These are phyloP conservation scores for Luvunga scandens DNA, from an alignment of 345 rosid genomes.

Conservation along the genomic window DNA sequence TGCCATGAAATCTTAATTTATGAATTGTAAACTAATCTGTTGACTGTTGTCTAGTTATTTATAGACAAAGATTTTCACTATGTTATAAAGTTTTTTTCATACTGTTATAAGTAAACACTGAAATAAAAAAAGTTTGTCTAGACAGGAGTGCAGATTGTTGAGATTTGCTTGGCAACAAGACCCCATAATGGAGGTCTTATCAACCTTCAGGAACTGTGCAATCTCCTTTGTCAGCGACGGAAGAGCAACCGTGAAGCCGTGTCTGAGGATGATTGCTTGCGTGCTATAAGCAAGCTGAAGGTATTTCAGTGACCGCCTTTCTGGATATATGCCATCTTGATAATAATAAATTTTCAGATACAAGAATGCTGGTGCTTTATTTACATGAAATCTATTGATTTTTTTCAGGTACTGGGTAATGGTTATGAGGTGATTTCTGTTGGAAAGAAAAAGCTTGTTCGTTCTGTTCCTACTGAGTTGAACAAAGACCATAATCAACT, in stretches of 20 bases:
- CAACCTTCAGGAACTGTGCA: constrained; percentile 78
- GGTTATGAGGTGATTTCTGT: constrained; percentile 90
- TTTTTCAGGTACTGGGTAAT: constrained; percentile 68
- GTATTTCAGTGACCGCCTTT: constrained; percentile 26
- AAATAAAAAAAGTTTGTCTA: constrained; percentile 28
- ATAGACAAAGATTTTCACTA: background rate
- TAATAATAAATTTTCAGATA: background rate
- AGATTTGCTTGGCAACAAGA: constrained; percentile 91
- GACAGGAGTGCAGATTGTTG: constrained; percentile 91
- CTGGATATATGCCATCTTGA: background rate
- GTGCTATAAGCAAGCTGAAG: constrained; percentile 92
- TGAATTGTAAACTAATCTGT: background rate
- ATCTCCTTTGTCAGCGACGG: constrained; percentile 64
- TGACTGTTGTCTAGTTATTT: background rate
- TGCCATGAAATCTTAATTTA: constrained; percentile 1
- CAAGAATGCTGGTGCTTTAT: background rate
- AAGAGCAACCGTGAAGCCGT: constrained; percentile 76
- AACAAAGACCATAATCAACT: constrained; percentile 95
- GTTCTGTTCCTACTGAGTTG: constrained; percentile 90
- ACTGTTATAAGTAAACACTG: constrained; percentile 9
- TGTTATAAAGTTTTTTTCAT: background rate
- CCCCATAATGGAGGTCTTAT: constrained; percentile 85
- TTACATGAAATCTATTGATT: background rate
- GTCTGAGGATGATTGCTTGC: constrained; percentile 93
- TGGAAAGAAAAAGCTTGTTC: constrained; percentile 83